Percentiles rank a stretch among this genome's conserved stretches.
Conservation (phyloP, 495 filamentous ascomycete genomes). For the Penicillium cataractarum region DNA sequence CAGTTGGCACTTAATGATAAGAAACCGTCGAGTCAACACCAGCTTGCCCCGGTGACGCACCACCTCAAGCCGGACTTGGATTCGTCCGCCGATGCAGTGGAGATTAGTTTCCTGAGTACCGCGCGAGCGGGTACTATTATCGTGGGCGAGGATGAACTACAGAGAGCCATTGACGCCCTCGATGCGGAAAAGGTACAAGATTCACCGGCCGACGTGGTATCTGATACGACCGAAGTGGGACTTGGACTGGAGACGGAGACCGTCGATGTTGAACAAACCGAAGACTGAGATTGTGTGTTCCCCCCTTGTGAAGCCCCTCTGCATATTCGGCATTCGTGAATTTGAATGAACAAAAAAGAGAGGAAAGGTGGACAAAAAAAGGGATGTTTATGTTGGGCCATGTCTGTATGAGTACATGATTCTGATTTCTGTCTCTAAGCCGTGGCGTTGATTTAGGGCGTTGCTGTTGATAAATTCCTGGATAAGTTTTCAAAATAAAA, state of each 20-base stretch:
- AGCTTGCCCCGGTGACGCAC: conserved; percentile 29
- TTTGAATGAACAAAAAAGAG: not conserved
- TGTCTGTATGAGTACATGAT: conserved; percentile 19
- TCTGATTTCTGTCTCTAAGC: conserved; percentile 1
- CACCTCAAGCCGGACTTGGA: conserved; percentile 47
- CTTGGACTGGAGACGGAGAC: not conserved
- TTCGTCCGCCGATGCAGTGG: conserved; percentile 60
- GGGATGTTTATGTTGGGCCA: not conserved
- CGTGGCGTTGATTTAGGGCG: not conserved
- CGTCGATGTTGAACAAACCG: not conserved
- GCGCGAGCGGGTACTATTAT: conserved; percentile 90
- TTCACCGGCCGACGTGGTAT: not conserved
- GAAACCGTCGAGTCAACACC: conserved; percentile 16
- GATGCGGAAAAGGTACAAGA: conserved; percentile 41
- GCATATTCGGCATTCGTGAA: too few relatives aligned
- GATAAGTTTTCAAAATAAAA: too few relatives aligned
- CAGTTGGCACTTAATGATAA: conserved; percentile 17
- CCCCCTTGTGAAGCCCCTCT: too few relatives aligned
- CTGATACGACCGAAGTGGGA: conserved; percentile 1
- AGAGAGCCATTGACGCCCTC: conserved; percentile 71
- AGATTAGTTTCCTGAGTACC: conserved; percentile 89
- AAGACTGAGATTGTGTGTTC: not conserved
- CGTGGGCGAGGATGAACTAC: conserved; percentile 71
- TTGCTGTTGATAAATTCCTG: not conserved
- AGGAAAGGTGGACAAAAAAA: not conserved